Base-by-base conservation (phyloP, 2,329 filamentous ascomycete genomes). In the Aureobasidium namibiae region DNA sequence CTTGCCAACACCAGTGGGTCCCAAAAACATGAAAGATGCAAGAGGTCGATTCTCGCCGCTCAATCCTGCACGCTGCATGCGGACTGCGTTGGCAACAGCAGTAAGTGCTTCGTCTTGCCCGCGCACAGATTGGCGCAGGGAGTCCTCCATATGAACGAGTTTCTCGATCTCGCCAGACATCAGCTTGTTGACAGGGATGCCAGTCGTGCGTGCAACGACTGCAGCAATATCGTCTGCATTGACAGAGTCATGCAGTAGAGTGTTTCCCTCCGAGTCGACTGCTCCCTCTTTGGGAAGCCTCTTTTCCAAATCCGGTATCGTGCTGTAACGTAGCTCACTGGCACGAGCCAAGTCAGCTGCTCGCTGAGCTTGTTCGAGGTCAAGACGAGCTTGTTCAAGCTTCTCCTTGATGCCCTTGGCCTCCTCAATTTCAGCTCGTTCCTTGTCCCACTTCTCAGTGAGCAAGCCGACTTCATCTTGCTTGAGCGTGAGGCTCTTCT, bases 1-100 rank as follows among this genome's bases (percentile, higher is more conserved):
- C 78, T 97, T 99, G 60, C 94, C 94, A 18, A 96, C 92, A 69
- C 94, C 94, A 0, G 94, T 97, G 5, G 94, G 94, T 0, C 94
- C 94, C 3, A 97, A 82, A 82, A 97, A 96, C 87, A 97, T 96
- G 77, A 97, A 96, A 0, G 89, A 95, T 0, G 92, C 94, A 6
- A 96, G 80, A 0, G 94, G 94, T 0, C 91, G 82, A 72, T 96
- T 95, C 67, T 96, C 90, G 34, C 91, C 91, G 61, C 88, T 95
- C 9, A 97, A 79, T 1, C 94, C 94, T 9, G 94, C 94, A 64
- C 94, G 83, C 73, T 97, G 94, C 78, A 96, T 88, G 21, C 94
- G 85, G 9, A 99, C 92, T 0, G 94, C 94, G 69, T 97, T 89
- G 34, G 92, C 88, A 1, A 97, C 92, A 18, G 92, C 89, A 64